phyloP scores from a whole-genome alignment of 1,284 basidiomycete species.

The Apiotrichum sp. region DNA sequence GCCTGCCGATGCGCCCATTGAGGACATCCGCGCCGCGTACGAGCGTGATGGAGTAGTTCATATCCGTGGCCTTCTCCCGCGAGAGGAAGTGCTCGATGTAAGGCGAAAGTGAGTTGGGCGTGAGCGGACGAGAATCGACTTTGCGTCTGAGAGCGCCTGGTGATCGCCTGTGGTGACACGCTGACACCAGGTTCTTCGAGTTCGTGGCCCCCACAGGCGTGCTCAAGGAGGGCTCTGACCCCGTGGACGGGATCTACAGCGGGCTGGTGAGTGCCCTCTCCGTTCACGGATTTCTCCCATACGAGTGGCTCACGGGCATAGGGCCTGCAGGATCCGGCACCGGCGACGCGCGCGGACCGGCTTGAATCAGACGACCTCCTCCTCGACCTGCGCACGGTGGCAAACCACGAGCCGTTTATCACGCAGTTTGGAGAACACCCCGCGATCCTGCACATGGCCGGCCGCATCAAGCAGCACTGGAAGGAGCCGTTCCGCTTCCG shows the following conservation, averaged over 20 bases:
- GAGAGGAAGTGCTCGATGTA: conserved; percentile 1
- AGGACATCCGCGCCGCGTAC: conserved; percentile 10
- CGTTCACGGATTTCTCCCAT: too few species aligned
- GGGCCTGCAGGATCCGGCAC: neutral
- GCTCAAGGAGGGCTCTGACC: conserved; percentile 7
- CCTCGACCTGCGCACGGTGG: conserved; percentile 3
- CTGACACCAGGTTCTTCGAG: conserved; percentile 13
- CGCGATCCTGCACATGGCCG: conserved; percentile 4
- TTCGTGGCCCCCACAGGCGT: conserved; percentile 7
- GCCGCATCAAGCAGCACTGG: conserved; percentile 11
- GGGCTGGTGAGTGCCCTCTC: neutral
- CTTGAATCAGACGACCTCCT: conserved; percentile 5
- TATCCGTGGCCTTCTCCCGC: conserved; percentile 10
- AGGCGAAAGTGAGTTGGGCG: conserved; percentile 4
- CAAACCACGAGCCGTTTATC: conserved; percentile 6
- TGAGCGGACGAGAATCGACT: too few species aligned
- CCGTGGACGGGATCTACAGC: conserved; percentile 12
- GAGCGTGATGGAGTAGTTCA: conserved; percentile 17
- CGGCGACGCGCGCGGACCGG: too few species aligned
- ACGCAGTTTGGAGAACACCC: conserved; percentile 5
- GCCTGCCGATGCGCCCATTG: conserved; percentile 8
- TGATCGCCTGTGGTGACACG: too few species aligned
- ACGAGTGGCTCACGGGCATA: too few species aligned
- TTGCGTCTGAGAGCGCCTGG: too few species aligned
- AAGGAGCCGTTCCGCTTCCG: conserved; percentile 11